Evolutionary conservation across 192 early-diverging fungal genomes (phyloP).

Genomic region (Mortierella antarctica): DNA sequence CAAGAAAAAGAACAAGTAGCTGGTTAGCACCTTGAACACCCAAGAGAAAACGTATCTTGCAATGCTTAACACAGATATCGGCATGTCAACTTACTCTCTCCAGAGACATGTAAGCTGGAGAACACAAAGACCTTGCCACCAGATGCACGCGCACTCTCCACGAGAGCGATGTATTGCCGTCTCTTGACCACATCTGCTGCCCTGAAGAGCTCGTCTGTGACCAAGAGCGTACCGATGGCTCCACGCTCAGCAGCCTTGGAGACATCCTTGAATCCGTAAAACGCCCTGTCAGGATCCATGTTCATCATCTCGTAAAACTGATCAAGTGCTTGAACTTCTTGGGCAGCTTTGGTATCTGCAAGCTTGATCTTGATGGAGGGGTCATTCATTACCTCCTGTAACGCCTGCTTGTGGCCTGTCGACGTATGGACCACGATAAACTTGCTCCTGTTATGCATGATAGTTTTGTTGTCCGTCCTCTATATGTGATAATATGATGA

Average conservation of each 20-base stretch:
- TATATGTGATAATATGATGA: slow-evolving; percentile 7
- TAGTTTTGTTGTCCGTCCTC: slow-evolving; percentile 82
- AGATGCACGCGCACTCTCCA: slow-evolving; percentile 79
- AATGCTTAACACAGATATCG: background rate
- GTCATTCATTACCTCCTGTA: slow-evolving; percentile 93
- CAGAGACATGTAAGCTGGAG: slow-evolving; percentile 93
- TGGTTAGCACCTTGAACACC: background rate
- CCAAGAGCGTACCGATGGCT: slow-evolving; percentile 88
- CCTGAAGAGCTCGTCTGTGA: slow-evolving; percentile 94
- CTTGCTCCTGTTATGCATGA: slow-evolving; percentile 89
- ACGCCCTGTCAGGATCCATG: slow-evolving; percentile 88
- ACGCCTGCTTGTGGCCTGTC: slow-evolving; percentile 95
- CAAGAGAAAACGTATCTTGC: background rate
- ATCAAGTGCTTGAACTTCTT: slow-evolving; percentile 84
- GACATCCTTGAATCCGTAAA: slow-evolving; percentile 93
- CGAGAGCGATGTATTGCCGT: slow-evolving; percentile 86
- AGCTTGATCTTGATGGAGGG: slow-evolving; percentile 80
- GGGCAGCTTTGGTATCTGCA: slow-evolving; percentile 92
- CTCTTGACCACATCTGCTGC: slow-evolving; percentile 87
- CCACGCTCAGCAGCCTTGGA: slow-evolving; percentile 83
- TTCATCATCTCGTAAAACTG: slow-evolving; percentile 93
- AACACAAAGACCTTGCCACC: slow-evolving; percentile 89
- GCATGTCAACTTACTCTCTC: slow-evolving; percentile 79
- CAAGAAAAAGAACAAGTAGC: background rate
- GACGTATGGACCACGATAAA: slow-evolving; percentile 93